These are phyloP conservation scores for Daldinia grandis DNA, from an alignment of 495 filamentous ascomycete species.

Conservation along the genomic window DNA sequence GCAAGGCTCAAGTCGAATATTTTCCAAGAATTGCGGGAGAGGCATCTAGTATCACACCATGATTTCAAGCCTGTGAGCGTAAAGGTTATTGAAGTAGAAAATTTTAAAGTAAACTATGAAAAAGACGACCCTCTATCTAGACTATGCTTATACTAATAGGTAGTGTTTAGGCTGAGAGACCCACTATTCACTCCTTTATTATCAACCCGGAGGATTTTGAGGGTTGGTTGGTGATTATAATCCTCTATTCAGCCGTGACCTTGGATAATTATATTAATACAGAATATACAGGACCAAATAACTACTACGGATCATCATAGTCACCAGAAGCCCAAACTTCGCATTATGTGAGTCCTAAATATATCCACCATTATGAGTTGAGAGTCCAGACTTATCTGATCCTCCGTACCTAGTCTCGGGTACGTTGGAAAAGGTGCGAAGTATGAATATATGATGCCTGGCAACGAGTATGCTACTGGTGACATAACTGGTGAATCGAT, in stretches of 20 bases:
- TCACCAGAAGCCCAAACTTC: neutral
- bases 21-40: conserved; percentile 5
- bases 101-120: neutral
- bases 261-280: neutral
- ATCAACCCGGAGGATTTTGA: conserved; percentile 2
- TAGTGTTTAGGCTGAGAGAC: neutral
- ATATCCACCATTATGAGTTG: neutral
- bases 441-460: conserved; percentile 13
- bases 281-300: neutral
- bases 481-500: neutral
- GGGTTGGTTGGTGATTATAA: conserved; percentile 1
- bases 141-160: neutral
- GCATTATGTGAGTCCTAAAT: conserved; percentile 9
- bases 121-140: neutral
- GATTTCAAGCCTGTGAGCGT: conserved; percentile 1
- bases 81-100: conserved; percentile 5
- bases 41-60: neutral
- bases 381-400: neutral
- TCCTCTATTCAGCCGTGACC: neutral
- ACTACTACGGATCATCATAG: neutral
- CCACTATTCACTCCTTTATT: neutral
- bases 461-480: neutral
- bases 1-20: neutral
- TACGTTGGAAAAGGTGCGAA: conserved; percentile 2
- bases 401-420: neutral